phyloP scores from a whole-genome alignment of 345 rosid genomes.

The Euphorbia lathyris region DNA sequence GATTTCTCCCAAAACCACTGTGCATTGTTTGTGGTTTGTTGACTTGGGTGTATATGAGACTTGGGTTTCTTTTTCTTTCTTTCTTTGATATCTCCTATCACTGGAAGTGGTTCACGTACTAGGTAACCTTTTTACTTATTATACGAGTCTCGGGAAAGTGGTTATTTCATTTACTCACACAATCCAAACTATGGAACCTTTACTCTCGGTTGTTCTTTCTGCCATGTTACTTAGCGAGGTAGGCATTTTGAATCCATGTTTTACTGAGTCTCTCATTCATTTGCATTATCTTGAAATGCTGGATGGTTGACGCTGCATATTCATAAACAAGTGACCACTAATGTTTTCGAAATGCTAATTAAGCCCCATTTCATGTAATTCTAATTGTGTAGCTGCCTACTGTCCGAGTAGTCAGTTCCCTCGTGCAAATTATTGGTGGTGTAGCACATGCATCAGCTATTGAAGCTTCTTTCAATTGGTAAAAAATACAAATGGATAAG shows the following conservation, averaged over 20 bases:
- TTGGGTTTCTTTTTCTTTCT: neutral
- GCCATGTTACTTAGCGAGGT: conserved; percentile 98
- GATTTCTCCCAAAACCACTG: neutral
- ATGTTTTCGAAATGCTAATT: neutral
- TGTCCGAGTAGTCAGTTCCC: conserved; percentile 80
- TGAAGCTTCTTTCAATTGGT: conserved; percentile 96
- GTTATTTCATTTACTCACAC: conserved; percentile 99
- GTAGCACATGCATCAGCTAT: conserved; percentile 91
- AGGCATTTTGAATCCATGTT: conserved; percentile 5
- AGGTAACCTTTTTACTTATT: conserved; percentile 91
- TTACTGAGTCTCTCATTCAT: neutral
- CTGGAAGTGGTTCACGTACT: conserved; percentile 81
- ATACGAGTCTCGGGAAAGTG: conserved; percentile 99
- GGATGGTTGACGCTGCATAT: conserved; percentile 3
- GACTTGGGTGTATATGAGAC: neutral
- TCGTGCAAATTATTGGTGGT: conserved; percentile 90
- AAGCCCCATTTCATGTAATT: conserved; percentile 1
- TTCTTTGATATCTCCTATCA: conserved; percentile 59
- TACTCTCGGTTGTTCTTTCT: conserved; percentile 90
- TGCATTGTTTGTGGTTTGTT: neutral
- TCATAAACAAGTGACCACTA: neutral
- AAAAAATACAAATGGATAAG: conserved; percentile 5
- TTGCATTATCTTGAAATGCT: neutral
- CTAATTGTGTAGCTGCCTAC: conserved; percentile 58
- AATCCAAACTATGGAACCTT: conserved; percentile 96